Evolutionary conservation across 768 basidiomycete genomes (phyloP).

Genomic region (Amanita phalloides): DNA sequence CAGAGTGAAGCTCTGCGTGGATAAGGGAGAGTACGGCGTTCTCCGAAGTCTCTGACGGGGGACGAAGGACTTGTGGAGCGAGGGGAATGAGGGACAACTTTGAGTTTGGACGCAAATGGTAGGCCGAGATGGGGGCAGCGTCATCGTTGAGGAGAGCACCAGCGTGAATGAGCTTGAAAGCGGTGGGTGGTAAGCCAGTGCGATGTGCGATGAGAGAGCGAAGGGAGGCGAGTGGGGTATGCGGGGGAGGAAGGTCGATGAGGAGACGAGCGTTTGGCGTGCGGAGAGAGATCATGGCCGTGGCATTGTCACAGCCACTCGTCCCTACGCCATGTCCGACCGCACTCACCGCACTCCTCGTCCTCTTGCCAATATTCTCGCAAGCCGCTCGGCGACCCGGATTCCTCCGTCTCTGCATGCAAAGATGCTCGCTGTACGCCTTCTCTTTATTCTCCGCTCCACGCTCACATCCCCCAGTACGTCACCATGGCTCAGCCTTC

Average conservation of each 20-base stretch:
- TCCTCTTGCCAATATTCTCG: constrained; percentile 32
- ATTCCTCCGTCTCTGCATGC: constrained; percentile 87
- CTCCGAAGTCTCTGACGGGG: constrained; percentile 30
- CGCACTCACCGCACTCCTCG: constrained; percentile 9
- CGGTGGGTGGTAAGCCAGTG: constrained; percentile 56
- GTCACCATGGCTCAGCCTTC: constrained; percentile 14
- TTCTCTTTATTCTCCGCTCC: background rate
- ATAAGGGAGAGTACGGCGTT: constrained; percentile 42
- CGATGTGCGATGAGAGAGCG: constrained; percentile 57
- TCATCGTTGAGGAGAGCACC: constrained; percentile 91
- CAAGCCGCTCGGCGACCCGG: constrained; percentile 22
- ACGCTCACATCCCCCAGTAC: background rate
- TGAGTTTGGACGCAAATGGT: constrained; percentile 61
- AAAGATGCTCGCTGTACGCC: constrained; percentile 79
- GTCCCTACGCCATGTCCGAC: background rate
- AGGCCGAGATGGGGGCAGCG: constrained; percentile 64
- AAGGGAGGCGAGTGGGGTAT: constrained; percentile 47
- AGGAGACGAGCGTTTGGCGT: background rate
- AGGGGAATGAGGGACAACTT: constrained; percentile 43
- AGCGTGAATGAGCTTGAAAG: constrained; percentile 82
- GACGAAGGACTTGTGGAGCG: constrained; percentile 18
- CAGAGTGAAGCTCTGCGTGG: constrained; percentile 37
- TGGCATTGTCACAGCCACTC: no score
- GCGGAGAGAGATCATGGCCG: no score
- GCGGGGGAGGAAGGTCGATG: constrained; percentile 43